phyloP scores from a whole-genome alignment of 2,329 filamentous ascomycete genomes.

The Grosmannia serpens region DNA sequence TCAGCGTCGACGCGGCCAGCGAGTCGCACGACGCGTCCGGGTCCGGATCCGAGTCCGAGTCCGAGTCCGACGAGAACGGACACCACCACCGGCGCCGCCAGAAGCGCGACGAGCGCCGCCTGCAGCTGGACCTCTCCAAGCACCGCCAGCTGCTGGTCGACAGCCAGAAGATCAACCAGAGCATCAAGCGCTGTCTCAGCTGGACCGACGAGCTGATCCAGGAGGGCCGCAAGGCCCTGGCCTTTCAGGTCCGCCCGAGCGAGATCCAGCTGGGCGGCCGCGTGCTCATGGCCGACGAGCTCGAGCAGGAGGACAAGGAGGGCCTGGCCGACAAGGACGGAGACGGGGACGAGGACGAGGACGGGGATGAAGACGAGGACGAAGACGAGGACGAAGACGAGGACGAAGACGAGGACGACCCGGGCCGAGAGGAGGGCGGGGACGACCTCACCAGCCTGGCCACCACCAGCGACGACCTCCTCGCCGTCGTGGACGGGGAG shows the following conservation, averaged over 20 bases:
- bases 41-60: neutral
- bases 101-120: conserved; percentile 64
- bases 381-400: neutral
- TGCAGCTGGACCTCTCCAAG: conserved; percentile 76
- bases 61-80: conserved; percentile 20
- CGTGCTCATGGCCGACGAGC: conserved; percentile 62
- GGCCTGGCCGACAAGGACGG: conserved; percentile 15
- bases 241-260: conserved; percentile 65
- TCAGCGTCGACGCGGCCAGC: neutral
- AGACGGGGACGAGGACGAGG: conserved; percentile 16
- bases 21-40: neutral
- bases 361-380: conserved; percentile 13
- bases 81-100: conserved; percentile 39
- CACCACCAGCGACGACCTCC: too few species aligned
- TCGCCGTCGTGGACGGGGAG: neutral
- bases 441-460: neutral
- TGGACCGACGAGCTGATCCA: conserved; percentile 87
- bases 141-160: conserved; percentile 83
- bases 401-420: neutral
- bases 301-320: neutral
- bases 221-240: conserved; percentile 77
- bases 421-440: neutral
- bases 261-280: conserved; percentile 75
- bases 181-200: conserved; percentile 75
- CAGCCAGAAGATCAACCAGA: conserved; percentile 92